Conservation (phyloP, 2,329 filamentous ascomycete species). For the Scedosporium apiospermum region DNA sequence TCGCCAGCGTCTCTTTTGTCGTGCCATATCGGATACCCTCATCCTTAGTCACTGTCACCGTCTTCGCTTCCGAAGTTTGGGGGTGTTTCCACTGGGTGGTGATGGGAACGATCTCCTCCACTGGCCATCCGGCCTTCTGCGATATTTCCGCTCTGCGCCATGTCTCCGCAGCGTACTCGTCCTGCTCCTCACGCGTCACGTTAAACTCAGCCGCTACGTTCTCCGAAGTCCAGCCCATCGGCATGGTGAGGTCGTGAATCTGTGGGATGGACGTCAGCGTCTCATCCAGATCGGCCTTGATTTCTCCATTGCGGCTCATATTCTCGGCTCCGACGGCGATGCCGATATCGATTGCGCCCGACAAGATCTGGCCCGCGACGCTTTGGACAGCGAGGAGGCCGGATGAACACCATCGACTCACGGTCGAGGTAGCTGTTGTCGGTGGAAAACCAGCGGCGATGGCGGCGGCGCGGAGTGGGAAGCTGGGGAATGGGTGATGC, state of each 20-base stretch:
- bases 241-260: conserved; percentile 75
- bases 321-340: conserved; percentile 81
- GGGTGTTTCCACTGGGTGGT: conserved; percentile 72
- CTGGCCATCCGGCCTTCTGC: conserved; percentile 84
- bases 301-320: conserved; percentile 69
- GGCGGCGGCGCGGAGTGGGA: conserved; percentile 80
- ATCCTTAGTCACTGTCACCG: conserved; percentile 72
- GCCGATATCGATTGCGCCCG: conserved; percentile 76
- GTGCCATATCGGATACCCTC: conserved; percentile 89
- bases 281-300: conserved; percentile 63
- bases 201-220: conserved; percentile 90
- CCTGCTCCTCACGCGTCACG: conserved; percentile 70
- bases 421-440: conserved; percentile 68
- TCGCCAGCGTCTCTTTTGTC: conserved; percentile 68
- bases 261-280: conserved; percentile 64
- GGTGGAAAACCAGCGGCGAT: conserved; percentile 91
- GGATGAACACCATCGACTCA: conserved; percentile 96
- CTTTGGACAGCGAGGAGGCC: conserved; percentile 93
- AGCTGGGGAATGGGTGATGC: conserved; percentile 74
- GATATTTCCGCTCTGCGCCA: conserved; percentile 81
- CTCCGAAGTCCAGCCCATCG: conserved; percentile 97
- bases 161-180: conserved; percentile 77
- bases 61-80: conserved; percentile 67
- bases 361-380: conserved; percentile 77
- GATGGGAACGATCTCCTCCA: conserved; percentile 91